Percentiles rank a stretch among this genome's conserved stretches.
These are phyloP conservation scores for Gliomastix tumulicola DNA, from an alignment of 2,329 filamentous ascomycete genomes.

Conservation along the genomic window DNA sequence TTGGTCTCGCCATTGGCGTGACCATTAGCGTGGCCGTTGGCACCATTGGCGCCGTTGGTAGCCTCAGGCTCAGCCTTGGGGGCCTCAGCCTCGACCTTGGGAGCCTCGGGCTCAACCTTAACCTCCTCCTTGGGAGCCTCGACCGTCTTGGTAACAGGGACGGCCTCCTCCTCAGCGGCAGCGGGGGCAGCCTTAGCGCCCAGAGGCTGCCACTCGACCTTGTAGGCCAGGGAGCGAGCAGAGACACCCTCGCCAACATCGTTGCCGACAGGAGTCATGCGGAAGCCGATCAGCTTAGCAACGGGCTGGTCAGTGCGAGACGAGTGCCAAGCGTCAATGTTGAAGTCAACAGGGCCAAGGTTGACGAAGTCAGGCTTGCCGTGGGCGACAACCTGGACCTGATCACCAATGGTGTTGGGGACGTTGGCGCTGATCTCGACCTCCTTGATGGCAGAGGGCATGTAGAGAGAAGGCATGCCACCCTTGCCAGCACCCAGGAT, in stretches of 20 bases:
- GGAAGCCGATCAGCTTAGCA: constrained; percentile 26
- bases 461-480: constrained; percentile 23
- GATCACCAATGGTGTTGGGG: constrained; percentile 16
- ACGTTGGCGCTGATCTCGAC: constrained; percentile 16
- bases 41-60: constrained; percentile 5
- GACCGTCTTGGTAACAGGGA: no score
- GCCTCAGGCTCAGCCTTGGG: constrained; percentile 1
- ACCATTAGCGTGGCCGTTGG: no score
- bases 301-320: constrained; percentile 16
- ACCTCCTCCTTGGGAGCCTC: no score
- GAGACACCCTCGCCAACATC: constrained; percentile 11
- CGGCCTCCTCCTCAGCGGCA: no score
- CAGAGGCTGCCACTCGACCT: constrained; percentile 38
- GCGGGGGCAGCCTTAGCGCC: no score
- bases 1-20: no score
- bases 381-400: constrained; percentile 16
- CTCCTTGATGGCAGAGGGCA: constrained; percentile 23
- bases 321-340: constrained; percentile 21
- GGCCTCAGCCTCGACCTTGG: neutral
- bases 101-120: constrained; percentile 18
- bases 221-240: constrained; percentile 30
- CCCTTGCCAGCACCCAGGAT: constrained; percentile 25
- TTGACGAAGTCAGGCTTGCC: constrained; percentile 12
- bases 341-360: constrained; percentile 21
- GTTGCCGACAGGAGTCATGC: constrained; percentile 32